A percentile compares a stretch with the other conserved stretches of the same genome.
phyloP scores from a whole-genome alignment of 1,284 basidiomycete species.

The Moesziomyces globuligerus region DNA sequence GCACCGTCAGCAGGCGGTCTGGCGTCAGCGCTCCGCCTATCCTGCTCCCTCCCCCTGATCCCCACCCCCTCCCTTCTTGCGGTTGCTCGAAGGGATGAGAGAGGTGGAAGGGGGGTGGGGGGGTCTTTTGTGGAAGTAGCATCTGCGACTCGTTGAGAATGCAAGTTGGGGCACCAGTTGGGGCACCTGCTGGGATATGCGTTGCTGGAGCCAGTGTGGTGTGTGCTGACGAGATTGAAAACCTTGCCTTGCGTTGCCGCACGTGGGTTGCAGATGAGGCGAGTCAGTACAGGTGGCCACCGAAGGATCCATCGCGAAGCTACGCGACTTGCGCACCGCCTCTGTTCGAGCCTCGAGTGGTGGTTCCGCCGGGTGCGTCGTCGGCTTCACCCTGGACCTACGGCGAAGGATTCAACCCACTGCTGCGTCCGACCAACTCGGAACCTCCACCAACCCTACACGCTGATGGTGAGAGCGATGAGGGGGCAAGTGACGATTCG shows the following conservation, averaged over 20 bases:
- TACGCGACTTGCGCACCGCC: neutral
- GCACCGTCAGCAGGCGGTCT: constrained; percentile 15
- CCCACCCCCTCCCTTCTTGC: too few species aligned
- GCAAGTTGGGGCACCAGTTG: too few species aligned
- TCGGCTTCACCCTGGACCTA: constrained; percentile 83
- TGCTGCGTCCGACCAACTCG: constrained; percentile 17
- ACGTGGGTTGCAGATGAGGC: constrained; percentile 61
- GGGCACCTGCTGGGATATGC: too few species aligned
- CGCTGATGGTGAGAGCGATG: constrained; percentile 1
- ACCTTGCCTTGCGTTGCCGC: too few species aligned
- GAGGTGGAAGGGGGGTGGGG: too few species aligned
- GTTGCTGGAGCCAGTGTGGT: too few species aligned
- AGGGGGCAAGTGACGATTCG: neutral
- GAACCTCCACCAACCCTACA: neutral
- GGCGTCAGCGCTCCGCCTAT: neutral
- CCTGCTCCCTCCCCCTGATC: neutral
- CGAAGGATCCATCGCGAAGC: constrained; percentile 68
- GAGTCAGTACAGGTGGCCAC: constrained; percentile 71
- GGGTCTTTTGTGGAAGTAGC: too few species aligned
- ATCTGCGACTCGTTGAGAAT: too few species aligned
- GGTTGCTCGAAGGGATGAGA: too few species aligned
- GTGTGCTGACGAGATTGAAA: too few species aligned
- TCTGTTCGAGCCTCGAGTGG: too few species aligned
- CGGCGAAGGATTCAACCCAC: constrained; percentile 71
- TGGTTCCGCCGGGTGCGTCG: constrained; percentile 17